These are phyloP conservation scores for Immersiella caudata DNA, from an alignment of 495 filamentous ascomycete species.

Conservation along the genomic window DNA sequence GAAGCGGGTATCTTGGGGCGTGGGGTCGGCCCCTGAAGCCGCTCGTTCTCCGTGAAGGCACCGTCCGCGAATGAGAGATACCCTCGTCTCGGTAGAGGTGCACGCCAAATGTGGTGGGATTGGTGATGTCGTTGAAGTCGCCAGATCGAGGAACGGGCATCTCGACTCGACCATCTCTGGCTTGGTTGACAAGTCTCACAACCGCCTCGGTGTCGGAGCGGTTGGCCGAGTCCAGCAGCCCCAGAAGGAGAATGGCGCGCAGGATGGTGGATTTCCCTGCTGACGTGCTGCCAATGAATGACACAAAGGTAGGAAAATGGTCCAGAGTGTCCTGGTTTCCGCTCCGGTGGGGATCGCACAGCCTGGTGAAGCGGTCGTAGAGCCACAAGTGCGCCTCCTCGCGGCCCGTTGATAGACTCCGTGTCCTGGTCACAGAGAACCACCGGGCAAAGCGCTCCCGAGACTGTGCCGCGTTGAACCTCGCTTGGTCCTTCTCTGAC, in stretches of 20 bases:
- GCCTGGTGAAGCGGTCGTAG: constrained; percentile 13
- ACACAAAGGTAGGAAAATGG: constrained; percentile 14
- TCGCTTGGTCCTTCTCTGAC: not conserved
- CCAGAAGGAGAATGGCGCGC: constrained; percentile 14
- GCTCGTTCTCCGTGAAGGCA: not conserved
- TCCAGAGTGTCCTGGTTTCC: constrained; percentile 3
- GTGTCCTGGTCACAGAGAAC: constrained; percentile 1
- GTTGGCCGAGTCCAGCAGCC: not conserved
- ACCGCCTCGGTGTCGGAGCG: not conserved
- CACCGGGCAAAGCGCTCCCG: not conserved
- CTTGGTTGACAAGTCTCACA: not conserved
- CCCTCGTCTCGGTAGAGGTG: constrained; percentile 4
- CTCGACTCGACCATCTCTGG: not conserved
- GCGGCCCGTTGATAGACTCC: not conserved
- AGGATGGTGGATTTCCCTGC: constrained; percentile 16
- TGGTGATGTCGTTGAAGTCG: constrained; percentile 1
- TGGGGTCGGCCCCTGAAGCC: not conserved
- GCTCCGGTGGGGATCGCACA: constrained; percentile 2
- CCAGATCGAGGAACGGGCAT: constrained; percentile 1
- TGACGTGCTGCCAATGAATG: constrained; percentile 15
- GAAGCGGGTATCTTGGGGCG: constrained; percentile 7
- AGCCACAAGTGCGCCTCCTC: constrained; percentile 17
- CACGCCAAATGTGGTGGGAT: constrained; percentile 2
- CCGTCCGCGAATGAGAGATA: not conserved
- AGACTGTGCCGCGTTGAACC: not conserved